A percentile compares a stretch with the other conserved stretches of the same genome.
Evolutionary conservation across 306 rosid species (phyloP).

Genomic region (Sechiopsis laciniata): DNA sequence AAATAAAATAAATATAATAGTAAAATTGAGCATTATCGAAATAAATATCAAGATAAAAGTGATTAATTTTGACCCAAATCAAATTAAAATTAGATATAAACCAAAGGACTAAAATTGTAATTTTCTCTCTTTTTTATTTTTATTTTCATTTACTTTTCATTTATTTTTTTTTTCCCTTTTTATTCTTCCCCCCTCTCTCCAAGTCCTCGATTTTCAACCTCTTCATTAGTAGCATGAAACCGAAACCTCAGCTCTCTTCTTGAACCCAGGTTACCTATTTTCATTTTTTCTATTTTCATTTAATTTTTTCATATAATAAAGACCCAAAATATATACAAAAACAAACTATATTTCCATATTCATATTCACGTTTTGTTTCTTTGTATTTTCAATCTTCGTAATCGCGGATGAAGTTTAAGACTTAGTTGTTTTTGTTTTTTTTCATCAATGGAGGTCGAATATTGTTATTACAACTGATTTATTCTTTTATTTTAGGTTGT

Average conservation of each 20-base stretch:
- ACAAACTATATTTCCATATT: neutral
- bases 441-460: conserved; percentile 9
- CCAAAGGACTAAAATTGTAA: no score
- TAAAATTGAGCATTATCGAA: no score
- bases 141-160: neutral
- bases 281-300: neutral
- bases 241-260: conserved; percentile 11
- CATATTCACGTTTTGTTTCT: neutral
- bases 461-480: neutral
- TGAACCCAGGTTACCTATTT: conserved; percentile 17
- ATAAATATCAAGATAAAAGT: no score
- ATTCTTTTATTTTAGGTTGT: neutral
- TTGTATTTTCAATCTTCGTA: neutral
- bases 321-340: neutral
- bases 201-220: conserved; percentile 17
- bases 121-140: no score
- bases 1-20: no score
- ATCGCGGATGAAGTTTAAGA: conserved; percentile 10
- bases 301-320: neutral
- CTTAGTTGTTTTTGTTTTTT: neutral
- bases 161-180: neutral
- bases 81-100: no score
- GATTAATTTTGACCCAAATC: no score
- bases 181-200: conserved; percentile 2
- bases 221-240: conserved; percentile 16